These are phyloP conservation scores for Microcyclospora tardicrescens DNA, from an alignment of 2,329 filamentous ascomycete species.

Conservation along the genomic window DNA sequence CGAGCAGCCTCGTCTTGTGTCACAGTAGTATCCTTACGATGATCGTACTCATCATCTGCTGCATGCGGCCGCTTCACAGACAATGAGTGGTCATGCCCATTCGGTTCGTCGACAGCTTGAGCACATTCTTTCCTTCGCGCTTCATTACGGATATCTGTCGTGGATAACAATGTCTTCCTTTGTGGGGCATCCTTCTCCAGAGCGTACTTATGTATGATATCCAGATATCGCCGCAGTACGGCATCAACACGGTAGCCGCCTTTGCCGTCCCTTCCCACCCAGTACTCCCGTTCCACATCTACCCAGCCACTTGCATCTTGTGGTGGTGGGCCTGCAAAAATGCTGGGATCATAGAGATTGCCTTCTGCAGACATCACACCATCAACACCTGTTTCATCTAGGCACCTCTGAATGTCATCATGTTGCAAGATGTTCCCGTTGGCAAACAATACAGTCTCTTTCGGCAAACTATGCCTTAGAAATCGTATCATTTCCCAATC, in stretches of 20 bases:
- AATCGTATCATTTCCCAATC: constrained; percentile 82
- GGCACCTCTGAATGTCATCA: constrained; percentile 62
- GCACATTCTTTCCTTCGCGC: neutral
- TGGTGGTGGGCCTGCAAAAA: constrained; percentile 61
- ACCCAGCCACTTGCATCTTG: constrained; percentile 44
- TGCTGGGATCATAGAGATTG: constrained; percentile 78
- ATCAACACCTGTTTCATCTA: constrained; percentile 76
- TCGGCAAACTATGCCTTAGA: constrained; percentile 67
- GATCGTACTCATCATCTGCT: no score
- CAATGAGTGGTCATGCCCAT: no score
- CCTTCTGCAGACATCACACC: constrained; percentile 94
- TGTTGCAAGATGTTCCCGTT: constrained; percentile 87
- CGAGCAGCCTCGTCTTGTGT: no score
- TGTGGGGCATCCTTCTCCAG: constrained; percentile 52
- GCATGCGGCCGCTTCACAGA: no score
- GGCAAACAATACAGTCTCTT: constrained; percentile 85
- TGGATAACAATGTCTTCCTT: constrained; percentile 61
- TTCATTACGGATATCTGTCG: constrained; percentile 36
- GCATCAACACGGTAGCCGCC: constrained; percentile 85
- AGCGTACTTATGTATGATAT: constrained; percentile 74
- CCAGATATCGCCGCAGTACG: constrained; percentile 73
- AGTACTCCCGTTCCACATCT: constrained; percentile 53
- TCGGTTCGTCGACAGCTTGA: neutral
- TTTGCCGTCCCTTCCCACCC: constrained; percentile 63
- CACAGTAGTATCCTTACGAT: no score